phyloP scores from a whole-genome alignment of 768 basidiomycete species.

The Crucibulum laeve region DNA sequence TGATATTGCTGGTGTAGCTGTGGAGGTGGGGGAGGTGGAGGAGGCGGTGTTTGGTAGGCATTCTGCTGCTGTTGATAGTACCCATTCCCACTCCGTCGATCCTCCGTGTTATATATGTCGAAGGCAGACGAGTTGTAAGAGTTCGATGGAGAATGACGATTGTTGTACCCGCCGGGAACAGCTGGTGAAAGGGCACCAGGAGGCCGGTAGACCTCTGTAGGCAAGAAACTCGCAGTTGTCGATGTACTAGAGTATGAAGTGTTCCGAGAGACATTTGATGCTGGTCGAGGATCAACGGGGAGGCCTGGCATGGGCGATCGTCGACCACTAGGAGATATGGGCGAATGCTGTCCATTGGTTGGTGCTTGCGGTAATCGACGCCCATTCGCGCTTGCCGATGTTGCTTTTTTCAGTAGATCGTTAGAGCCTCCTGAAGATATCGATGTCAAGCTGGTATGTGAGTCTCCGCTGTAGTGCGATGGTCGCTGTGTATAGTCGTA shows the following conservation, averaged over 20 bases:
- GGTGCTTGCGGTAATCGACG: conserved; percentile 23
- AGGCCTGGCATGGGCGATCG: conserved; percentile 11
- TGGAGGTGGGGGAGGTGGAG: not conserved
- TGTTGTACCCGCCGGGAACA: conserved; percentile 16
- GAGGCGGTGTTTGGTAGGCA: conserved; percentile 5
- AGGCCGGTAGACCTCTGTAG: conserved; percentile 19
- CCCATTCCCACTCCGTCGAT: conserved; percentile 7
- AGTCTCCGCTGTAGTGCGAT: conserved; percentile 10
- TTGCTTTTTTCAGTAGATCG: conserved; percentile 23
- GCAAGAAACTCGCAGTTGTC: conserved; percentile 10
- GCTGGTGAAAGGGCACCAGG: conserved; percentile 23
- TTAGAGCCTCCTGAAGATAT: conserved; percentile 10
- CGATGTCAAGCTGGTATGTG: conserved; percentile 6
- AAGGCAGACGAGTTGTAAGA: conserved; percentile 2
- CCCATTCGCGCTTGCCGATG: conserved; percentile 16
- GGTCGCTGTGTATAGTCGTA: conserved; percentile 18
- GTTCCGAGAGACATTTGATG: conserved; percentile 2
- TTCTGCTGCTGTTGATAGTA: conserved; percentile 8
- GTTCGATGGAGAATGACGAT: conserved; percentile 7
- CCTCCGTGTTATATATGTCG: conserved; percentile 13
- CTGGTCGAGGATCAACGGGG: conserved; percentile 14
- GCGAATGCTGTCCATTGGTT: conserved; percentile 2
- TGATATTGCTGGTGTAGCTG: not conserved
- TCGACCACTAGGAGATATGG: conserved; percentile 5
- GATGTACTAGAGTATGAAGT: conserved; percentile 14